phyloP scores from a whole-genome alignment of 2,329 filamentous ascomycete genomes.

The Colletotrichum orbiculare region DNA sequence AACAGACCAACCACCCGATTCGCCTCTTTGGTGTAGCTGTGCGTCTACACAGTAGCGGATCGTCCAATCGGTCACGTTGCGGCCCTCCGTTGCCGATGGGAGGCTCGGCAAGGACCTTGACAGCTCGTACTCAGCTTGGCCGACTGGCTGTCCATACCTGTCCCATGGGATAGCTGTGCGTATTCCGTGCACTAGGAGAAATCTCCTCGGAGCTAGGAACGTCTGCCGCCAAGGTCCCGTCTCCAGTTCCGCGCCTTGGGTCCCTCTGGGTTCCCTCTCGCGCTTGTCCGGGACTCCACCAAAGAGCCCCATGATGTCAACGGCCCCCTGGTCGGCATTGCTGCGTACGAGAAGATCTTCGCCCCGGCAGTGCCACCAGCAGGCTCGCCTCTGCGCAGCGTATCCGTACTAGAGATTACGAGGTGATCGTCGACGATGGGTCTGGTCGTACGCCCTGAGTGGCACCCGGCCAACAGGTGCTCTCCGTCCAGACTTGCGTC shows the following conservation, averaged over 20 bases:
- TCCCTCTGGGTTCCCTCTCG: conserved; percentile 15
- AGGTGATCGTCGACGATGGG: conserved; percentile 15
- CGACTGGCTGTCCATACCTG: background rate
- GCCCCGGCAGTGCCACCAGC: conserved; percentile 11
- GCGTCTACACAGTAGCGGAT: background rate
- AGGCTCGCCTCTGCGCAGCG: background rate
- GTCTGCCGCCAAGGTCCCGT: conserved; percentile 18
- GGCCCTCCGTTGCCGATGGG: conserved; percentile 1
- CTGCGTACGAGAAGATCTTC: conserved; percentile 31
- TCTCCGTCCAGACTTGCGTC: conserved; percentile 1
- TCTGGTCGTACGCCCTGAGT: background rate
- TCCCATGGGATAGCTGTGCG: background rate
- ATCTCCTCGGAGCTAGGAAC: too few relatives aligned
- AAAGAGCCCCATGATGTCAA: conserved; percentile 27
- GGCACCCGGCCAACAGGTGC: conserved; percentile 10
- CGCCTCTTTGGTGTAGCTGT: background rate
- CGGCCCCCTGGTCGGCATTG: conserved; percentile 16
- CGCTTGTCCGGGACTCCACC: conserved; percentile 27
- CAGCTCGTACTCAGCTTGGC: too few relatives aligned
- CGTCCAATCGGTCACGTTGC: conserved; percentile 20
- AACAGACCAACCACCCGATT: background rate
- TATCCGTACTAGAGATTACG: conserved; percentile 12
- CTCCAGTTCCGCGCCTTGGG: background rate
- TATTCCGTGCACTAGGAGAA: background rate
- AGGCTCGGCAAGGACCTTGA: background rate